Evolutionary conservation across 1,284 basidiomycete species (phyloP).

Genomic region (Singerocomus rubriflavus): DNA sequence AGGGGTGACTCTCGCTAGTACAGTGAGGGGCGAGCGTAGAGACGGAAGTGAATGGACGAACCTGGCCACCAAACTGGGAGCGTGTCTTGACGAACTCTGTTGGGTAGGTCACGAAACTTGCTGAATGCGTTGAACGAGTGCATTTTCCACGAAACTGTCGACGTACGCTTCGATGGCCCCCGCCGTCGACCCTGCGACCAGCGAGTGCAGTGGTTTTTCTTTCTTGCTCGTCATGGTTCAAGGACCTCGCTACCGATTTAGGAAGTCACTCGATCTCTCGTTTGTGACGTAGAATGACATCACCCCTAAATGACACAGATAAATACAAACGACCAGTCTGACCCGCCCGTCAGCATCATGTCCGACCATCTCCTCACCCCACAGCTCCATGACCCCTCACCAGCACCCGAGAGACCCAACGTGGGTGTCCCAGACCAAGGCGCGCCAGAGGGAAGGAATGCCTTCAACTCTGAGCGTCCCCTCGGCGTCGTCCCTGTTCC

Average conservation of each 20-base stretch:
- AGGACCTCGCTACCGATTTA: slow-evolving; percentile 3
- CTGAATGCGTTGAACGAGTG: slow-evolving; percentile 35
- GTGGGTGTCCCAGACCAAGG: neutral
- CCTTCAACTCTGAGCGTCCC: slow-evolving; percentile 40
- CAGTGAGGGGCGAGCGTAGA: neutral
- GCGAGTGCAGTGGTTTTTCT: slow-evolving; percentile 77
- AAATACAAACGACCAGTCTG: slow-evolving; percentile 17
- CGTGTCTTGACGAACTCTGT: slow-evolving; percentile 92
- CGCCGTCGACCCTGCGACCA: slow-evolving; percentile 90
- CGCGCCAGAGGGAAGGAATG: slow-evolving; percentile 23
- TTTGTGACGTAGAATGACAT: slow-evolving; percentile 11
- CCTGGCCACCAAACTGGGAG: slow-evolving; percentile 78
- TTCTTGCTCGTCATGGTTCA: slow-evolving; percentile 43
- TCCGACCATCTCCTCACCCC: neutral
- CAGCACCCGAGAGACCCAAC: slow-evolving; percentile 9
- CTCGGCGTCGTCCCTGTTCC: slow-evolving; percentile 39
- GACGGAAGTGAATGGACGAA: slow-evolving; percentile 24
- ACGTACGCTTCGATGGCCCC: slow-evolving; percentile 89
- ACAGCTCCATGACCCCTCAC: slow-evolving; percentile 18
- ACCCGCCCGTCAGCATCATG: slow-evolving; percentile 5
- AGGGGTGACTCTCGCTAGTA: slow-evolving; percentile 52
- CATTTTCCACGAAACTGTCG: neutral
- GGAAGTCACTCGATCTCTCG: too few relatives aligned
- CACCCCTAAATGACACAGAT: slow-evolving; percentile 11
- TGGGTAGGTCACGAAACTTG: slow-evolving; percentile 81